A percentile compares a stretch with the other conserved stretches of the same genome.
Conservation (phyloP, 345 rosid species). For the Bretschneidera sinensis region DNA sequence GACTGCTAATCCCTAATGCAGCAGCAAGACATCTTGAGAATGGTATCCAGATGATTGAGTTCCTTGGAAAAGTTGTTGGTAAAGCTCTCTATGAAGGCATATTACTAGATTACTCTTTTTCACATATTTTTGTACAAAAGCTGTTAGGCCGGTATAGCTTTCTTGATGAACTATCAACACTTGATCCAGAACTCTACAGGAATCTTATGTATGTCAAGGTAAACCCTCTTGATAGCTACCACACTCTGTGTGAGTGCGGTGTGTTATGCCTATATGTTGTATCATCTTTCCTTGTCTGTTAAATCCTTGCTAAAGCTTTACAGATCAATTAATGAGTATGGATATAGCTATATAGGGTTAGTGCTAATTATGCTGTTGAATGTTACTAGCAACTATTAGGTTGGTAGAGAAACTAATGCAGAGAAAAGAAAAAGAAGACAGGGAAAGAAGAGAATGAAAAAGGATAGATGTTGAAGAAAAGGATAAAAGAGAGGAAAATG, state of each 20-base stretch:
- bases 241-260: slow-evolving; percentile 10
- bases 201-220: slow-evolving; percentile 96
- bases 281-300: neutral
- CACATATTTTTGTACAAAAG: slow-evolving; percentile 89
- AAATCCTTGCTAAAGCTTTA: neutral
- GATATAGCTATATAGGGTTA: too few relatives aligned
- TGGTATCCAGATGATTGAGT: slow-evolving; percentile 90
- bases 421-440: too few relatives aligned
- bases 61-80: slow-evolving; percentile 96
- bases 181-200: slow-evolving; percentile 91
- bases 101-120: slow-evolving; percentile 86
- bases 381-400: too few relatives aligned
- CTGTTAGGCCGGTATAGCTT: slow-evolving; percentile 94
- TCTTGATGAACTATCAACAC: slow-evolving; percentile 91
- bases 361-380: too few relatives aligned
- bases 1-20: slow-evolving; percentile 82
- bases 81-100: slow-evolving; percentile 98
- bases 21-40: slow-evolving; percentile 83
- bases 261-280: neutral
- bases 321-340: too few relatives aligned
- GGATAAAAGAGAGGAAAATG: too few relatives aligned
- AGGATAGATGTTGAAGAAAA: too few relatives aligned
- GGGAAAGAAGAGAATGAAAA: too few relatives aligned
- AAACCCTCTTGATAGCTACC: slow-evolving; percentile 24
- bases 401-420: too few relatives aligned